Base-by-base conservation (phyloP, 495 filamentous ascomycete genomes). In the Pyronema omphalodes region DNA sequence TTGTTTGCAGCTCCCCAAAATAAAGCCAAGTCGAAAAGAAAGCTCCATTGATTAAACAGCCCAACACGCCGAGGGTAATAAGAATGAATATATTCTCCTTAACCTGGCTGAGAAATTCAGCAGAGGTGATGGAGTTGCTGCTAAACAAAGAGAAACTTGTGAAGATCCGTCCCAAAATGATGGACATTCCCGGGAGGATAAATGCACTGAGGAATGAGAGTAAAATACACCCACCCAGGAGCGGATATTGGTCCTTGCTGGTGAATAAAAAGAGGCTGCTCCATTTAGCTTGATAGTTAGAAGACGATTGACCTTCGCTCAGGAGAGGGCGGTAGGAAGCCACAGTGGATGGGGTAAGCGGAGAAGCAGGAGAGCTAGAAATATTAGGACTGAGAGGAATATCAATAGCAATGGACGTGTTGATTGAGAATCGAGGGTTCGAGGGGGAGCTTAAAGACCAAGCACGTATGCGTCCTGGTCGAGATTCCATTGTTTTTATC, bases 1-100 rank as follows among this genome's bases (percentile, higher is more conserved):
- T 77, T 3, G 79, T 86, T 57, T 94, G 86, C 7, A 88, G 62
- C 66, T 94, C 89, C 23, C 87, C 84, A 60, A 86, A 88, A 0
- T 75, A 60, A 41, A 88, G 66, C 78, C 88, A 94, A 3, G 73
- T 56, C 9, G 73, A 71, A 58, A 82, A 80, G 58, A 83, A 86
- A 45, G 71, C 57, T 7, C 74, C 74, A 58, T 81, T 78, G 39
- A 82, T 64, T 4, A 89, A 18, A 77, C 83, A 88, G 37, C 73
- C 76, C 1, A 63, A 71, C 3, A 68, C 64, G 7, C 82, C 87
- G 0, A 95, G 59, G 1, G 67, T 71, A 8, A 73, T 64, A 52
- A 94, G 67, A 23, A 71, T 71, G 5, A 78, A 55, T 48, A 74
- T 79, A 66, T 78, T 80, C 14, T 59, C 71, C 1, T 74, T 73